Evolutionary conservation across 148 eudicot species (phyloP).

Genomic region (Suaeda aralocaspica): DNA sequence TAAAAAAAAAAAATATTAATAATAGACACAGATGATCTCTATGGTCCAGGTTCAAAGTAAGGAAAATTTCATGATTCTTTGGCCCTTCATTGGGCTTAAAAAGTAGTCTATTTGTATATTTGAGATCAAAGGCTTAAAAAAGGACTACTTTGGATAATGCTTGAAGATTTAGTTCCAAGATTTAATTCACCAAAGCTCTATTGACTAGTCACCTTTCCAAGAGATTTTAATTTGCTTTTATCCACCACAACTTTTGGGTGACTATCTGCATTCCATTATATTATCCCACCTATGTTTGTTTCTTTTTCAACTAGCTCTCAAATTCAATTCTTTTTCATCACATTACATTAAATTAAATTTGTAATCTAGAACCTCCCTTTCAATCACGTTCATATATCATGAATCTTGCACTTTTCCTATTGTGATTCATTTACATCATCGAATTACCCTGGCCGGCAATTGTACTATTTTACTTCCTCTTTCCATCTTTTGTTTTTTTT

Average conservation of each 20-base stretch:
- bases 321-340: not conserved
- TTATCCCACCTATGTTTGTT: constrained; percentile 2
- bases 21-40: too few relatives aligned
- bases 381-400: constrained; percentile 7
- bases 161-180: constrained; percentile 33
- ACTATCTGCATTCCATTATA: constrained; percentile 4
- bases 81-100: constrained; percentile 29
- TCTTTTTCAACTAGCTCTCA: constrained; percentile 8
- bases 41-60: too few relatives aligned
- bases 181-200: constrained; percentile 20
- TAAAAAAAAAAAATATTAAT: too few relatives aligned
- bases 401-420: not conserved
- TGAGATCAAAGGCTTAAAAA: constrained; percentile 14
- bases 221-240: constrained; percentile 22
- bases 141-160: constrained; percentile 34
- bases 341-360: too few relatives aligned
- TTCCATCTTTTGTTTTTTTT: too few relatives aligned
- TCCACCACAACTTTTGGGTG: constrained; percentile 19
- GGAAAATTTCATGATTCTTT: not conserved
- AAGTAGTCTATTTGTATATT: not conserved
- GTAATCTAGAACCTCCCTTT: constrained; percentile 14
- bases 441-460: too few relatives aligned
- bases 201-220: constrained; percentile 33
- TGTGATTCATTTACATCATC: not conserved
- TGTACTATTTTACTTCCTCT: too few relatives aligned